phyloP scores from a whole-genome alignment of 345 rosid genomes.

The Pistacia integerrima region DNA sequence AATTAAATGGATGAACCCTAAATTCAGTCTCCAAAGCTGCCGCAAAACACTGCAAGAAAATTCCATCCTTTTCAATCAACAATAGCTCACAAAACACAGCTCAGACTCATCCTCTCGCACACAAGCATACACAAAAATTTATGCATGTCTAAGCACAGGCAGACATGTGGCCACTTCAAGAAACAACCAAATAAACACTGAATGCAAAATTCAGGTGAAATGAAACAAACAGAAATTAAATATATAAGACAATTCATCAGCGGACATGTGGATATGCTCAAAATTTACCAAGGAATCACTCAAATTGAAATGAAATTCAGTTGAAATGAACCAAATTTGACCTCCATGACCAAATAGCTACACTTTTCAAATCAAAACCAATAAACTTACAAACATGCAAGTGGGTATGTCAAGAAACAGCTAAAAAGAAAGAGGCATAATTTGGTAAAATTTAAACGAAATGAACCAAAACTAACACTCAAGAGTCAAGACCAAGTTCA shows the following conservation, averaged over 20 bases:
- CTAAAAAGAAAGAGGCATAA: not conserved
- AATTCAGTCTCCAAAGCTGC: slow-evolving; percentile 34
- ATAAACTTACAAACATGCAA: not conserved
- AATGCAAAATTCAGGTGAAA: not conserved
- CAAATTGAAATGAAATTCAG: slow-evolving; percentile 9
- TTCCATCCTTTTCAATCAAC: slow-evolving; percentile 38
- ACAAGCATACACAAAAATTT: not conserved
- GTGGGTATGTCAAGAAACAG: not conserved
- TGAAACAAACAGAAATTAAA: not conserved
- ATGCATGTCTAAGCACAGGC: not conserved
- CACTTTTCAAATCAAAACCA: not conserved
- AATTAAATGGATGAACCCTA: slow-evolving; percentile 18
- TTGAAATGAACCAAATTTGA: not conserved
- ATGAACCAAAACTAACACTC: not conserved
- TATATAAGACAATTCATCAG: not conserved
- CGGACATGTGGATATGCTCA: not conserved
- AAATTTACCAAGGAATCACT: not conserved
- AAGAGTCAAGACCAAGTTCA: not conserved
- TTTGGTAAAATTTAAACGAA: slow-evolving; percentile 7
- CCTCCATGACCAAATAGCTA: not conserved
- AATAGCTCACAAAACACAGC: slow-evolving; percentile 32
- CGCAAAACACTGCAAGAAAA: slow-evolving; percentile 40
- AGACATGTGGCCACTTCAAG: not conserved
- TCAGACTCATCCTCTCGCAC: slow-evolving; percentile 26
- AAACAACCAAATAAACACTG: not conserved